Evolutionary conservation across 768 basidiomycete species (phyloP).

Genomic region (Rhizopogon vesiculosus): DNA sequence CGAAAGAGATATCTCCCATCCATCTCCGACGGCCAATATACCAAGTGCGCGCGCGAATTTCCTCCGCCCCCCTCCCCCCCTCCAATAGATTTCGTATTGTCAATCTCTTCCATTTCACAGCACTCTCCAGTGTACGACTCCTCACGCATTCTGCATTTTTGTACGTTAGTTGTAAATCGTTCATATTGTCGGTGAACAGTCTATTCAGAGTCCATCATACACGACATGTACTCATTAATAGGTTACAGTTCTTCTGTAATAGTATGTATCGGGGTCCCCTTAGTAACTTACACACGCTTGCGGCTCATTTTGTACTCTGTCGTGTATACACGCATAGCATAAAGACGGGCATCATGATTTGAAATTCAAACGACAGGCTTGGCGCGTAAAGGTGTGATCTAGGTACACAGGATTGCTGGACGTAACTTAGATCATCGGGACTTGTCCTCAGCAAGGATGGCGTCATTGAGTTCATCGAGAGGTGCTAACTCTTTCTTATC

Average conservation of each 20-base stretch:
- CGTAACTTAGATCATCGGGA: constrained; percentile 12
- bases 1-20: not conserved
- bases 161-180: constrained; percentile 3
- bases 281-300: not conserved
- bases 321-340: constrained; percentile 1
- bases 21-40: not conserved
- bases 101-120: not conserved
- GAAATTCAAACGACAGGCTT: not conserved
- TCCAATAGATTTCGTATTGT: not conserved
- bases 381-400: not conserved
- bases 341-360: not conserved
- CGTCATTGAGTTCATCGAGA: constrained; percentile 91
- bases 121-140: not conserved
- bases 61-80: too few relatives aligned
- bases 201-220: not conserved
- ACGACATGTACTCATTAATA: constrained; percentile 3
- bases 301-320: not conserved
- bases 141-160: not conserved
- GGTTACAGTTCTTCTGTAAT: not conserved
- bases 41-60: not conserved
- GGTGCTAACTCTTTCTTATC: constrained; percentile 96
- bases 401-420: not conserved
- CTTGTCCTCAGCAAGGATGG: constrained; percentile 65
- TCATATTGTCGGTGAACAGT: not conserved
- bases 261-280: too few relatives aligned